Evolutionary conservation across 768 basidiomycete species (phyloP), one percentile per base, ranked within the genome.

Genomic region (Psilocybe azurescens): DNA sequence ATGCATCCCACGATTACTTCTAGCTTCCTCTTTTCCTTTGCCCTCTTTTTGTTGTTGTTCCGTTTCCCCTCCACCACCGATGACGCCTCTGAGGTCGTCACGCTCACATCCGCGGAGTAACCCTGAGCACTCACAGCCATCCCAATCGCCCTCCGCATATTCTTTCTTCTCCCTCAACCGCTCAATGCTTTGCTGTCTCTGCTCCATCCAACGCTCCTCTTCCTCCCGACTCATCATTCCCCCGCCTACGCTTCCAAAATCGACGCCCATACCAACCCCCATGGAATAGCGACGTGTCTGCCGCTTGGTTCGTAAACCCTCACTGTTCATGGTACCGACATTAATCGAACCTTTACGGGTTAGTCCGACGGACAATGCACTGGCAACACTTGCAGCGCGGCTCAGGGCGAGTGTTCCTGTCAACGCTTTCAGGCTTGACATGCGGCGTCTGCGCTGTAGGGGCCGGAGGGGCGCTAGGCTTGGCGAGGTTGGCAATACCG

Each of bases 161-260:
- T 70, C 65, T 74, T 74, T 76, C 63, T 65, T 72, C 67, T 71
- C 69, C 58, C 67, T 72, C 46, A 76, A 63, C 36, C 56, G 63
- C 24, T 74, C 73, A 4, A 76, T 65, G 13, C 65, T 72, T 50
- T 62, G 68, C 65, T 73, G 72, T 20, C 77, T 69, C 51, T 65
- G 60, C 52, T 67, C 72, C 74, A 74, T 75, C 78, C 73, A 74
- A 56, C 53, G 51, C n/a, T 70, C 68, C 56, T 74, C 72, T 29
- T 74, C 74, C 32, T 70, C 69, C 33, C 61, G 64, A 5, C 67
- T 56, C 69, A 70, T 65, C 63, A 65, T 63, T 41, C 33, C 61
- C 36, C 60, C 32, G 38, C 29, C 39, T 39, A 54, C 36, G 50
- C 47, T 18, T 46, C 38, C 30, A 59, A 51, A 38, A 55, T 56